Base-by-base conservation (phyloP, 495 filamentous ascomycete species). In the Parmelia sp. region DNA sequence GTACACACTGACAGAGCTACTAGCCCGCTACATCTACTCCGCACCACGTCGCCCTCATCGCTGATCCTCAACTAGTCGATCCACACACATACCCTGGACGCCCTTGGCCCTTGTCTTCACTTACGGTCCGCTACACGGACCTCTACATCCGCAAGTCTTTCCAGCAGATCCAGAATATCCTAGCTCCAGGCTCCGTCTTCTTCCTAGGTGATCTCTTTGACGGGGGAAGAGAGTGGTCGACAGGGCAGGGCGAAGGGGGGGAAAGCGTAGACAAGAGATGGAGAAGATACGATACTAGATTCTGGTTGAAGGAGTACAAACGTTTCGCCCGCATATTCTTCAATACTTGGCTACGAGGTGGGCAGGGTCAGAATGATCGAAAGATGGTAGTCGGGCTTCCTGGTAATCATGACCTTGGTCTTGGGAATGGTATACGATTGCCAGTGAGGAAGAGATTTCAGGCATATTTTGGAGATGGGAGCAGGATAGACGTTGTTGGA, bases 201-300 rank as follows among this genome's bases (percentile, higher is more conserved):
- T 97, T 99, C 72, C 79, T 99, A 0, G 95, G 95, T 7, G 95
- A 99, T 70, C 79, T 99, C 1, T 97, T 99, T 68, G 95, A 99
- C 70, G 95, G 95, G 3, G 95, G 95, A 19, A 82, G 95, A 69
- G 95, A 99, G 76, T 99, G 95, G 95, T 87, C 86, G 60, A 90
- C 90, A 27, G 88, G 83, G 62, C 74, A 79, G 40, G 35, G 25
- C 14, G 59, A 35, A 2, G 45, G 51, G 17, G 53, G 35, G 14
- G 37, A 53, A 19, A 90, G 89, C 61, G 86, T 89, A 0, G 77
- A 91, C 49, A 80, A 84, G 68, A 84, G 81, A 67, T 96, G 89
- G 80, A 84, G 83, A 64, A 83, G 80, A 65, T 95, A 95, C 66
- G 86, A 85, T 12, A 83, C 90, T 64, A 76, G 78, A 21, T 96